Evolutionary conservation across 768 basidiomycete species (phyloP), one percentile per base, ranked within the genome.

Genomic region (Cystobasidium tubakii): DNA sequence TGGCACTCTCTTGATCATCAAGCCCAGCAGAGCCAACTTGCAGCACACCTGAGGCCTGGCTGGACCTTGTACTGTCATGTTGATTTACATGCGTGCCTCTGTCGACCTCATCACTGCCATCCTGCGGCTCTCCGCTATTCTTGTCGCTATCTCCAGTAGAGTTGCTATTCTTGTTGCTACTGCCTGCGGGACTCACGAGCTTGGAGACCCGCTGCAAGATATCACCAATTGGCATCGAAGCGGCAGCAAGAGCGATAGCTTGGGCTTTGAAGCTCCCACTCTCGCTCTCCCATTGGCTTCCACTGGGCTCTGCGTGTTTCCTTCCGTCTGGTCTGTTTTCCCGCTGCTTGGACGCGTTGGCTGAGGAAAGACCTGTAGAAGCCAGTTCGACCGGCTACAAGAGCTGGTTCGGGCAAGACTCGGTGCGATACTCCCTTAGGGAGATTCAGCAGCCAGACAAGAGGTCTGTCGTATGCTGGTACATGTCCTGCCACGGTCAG

Each of bases 171-270:
- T 50, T 50, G 46, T n/a, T 3, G 21, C 21, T 3, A 19, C 46
- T 50, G 46, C 46, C 21, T 50, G 46, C 46, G 57, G 31, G 57
- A 62, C 31, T 34, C 27, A 65, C 63, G 39, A 65, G 63, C 63
- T 65, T 65, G 63, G 33, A 6, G 36, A 65, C 43, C 23, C 63
- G 63, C 63, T 39, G n/a, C 17, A 65, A n/a, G 10, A 65, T 12
- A n/a, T 27, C 23, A 2, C 43, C 43, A 36, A 65, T 65, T 6
- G 63, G 63, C 63, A 65, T 65, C 33, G 39, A 34, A 34, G 33
- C 27, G 2, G 3, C 7, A 39, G 39, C 39, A 39, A 39, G 39
- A 39, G 7, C 39, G 6, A 15, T 39, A 39, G 39, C 39, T 15
- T 39, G 6, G 39, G 15, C 39, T 9, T 3, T 50, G 15, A 19